Percentiles rank a stretch among this genome's conserved stretches.
phyloP scores from a whole-genome alignment of 1,284 basidiomycete species.

The Termitomyces sp. region DNA sequence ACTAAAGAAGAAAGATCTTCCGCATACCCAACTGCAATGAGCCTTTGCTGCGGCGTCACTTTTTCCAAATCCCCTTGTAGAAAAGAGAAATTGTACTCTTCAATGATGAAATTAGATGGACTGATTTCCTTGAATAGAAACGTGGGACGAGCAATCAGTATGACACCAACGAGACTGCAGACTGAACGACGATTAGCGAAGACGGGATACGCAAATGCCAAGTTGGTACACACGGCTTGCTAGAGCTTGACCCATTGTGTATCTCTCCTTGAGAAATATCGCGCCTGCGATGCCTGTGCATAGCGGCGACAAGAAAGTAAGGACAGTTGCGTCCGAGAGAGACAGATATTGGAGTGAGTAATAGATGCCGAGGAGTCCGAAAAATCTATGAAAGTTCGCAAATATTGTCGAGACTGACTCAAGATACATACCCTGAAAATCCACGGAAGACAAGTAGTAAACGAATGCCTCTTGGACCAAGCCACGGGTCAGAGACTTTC shows the following conservation, averaged over 20 bases:
- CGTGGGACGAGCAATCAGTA: constrained; percentile 55
- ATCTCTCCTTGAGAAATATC: constrained; percentile 62
- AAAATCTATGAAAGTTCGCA: constrained; percentile 36
- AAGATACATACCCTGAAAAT: constrained; percentile 49
- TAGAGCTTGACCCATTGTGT: constrained; percentile 52
- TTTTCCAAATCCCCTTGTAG: constrained; percentile 20
- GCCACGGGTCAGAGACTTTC: constrained; percentile 58
- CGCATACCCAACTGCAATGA: constrained; percentile 46
- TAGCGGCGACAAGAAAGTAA: constrained; percentile 73
- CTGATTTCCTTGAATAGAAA: constrained; percentile 35
- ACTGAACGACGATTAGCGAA: constrained; percentile 28
- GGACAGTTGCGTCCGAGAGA: constrained; percentile 70
- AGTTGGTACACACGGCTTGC: constrained; percentile 54
- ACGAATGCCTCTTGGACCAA: constrained; percentile 68
- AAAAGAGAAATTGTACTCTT: neutral
- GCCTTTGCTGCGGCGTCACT: constrained; percentile 37
- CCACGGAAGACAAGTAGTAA: constrained; percentile 54
- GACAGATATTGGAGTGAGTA: constrained; percentile 66
- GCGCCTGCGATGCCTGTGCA: constrained; percentile 66
- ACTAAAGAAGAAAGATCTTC: neutral
- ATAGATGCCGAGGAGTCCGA: constrained; percentile 64
- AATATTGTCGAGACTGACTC: neutral
- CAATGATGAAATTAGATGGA: neutral
- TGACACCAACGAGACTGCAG: constrained; percentile 53
- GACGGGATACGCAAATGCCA: neutral